phyloP scores from a whole-genome alignment of 768 basidiomycete genomes.

The Hebeloma cylindrosporum region DNA sequence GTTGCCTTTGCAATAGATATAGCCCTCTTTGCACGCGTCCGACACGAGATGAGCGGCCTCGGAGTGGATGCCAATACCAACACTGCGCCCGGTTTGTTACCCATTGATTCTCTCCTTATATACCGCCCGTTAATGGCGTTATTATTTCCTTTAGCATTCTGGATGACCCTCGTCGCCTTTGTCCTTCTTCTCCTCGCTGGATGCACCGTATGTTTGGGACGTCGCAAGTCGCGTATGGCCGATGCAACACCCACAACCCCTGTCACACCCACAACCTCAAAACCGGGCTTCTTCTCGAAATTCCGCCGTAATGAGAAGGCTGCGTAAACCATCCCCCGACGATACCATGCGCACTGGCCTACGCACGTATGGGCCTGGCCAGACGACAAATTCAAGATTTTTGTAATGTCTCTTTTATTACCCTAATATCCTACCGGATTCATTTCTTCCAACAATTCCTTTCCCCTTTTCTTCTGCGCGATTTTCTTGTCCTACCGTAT shows the following conservation, averaged over 20 bases:
- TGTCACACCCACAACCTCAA: slow-evolving; percentile 16
- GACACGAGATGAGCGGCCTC: slow-evolving; percentile 56
- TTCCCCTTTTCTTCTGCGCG: too few relatives aligned
- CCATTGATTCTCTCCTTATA: slow-evolving; percentile 1
- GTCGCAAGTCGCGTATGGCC: slow-evolving; percentile 53
- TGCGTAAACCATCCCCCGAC: too few relatives aligned
- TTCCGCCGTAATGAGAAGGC: too few relatives aligned
- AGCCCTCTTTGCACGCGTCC: slow-evolving; percentile 63
- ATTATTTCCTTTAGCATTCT: slow-evolving; percentile 50
- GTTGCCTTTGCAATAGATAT: slow-evolving; percentile 79
- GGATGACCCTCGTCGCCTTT: slow-evolving; percentile 70
- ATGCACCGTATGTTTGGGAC: slow-evolving; percentile 69
- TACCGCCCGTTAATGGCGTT: slow-evolving; percentile 1
- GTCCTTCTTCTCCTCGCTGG: slow-evolving; percentile 65
- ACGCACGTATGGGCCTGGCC: too few relatives aligned
- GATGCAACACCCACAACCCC: slow-evolving; percentile 38
- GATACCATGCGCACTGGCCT: too few relatives aligned
- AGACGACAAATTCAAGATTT: too few relatives aligned
- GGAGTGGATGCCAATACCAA: slow-evolving; percentile 45
- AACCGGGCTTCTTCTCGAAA: background rate
- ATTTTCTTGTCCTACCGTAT: too few relatives aligned
- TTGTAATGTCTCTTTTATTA: too few relatives aligned
- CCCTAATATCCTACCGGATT: too few relatives aligned
- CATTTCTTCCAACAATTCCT: too few relatives aligned
- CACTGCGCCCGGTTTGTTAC: slow-evolving; percentile 60